Conservation (phyloP, 1,139 yeast species). For the Taiozyma onychis region DNA sequence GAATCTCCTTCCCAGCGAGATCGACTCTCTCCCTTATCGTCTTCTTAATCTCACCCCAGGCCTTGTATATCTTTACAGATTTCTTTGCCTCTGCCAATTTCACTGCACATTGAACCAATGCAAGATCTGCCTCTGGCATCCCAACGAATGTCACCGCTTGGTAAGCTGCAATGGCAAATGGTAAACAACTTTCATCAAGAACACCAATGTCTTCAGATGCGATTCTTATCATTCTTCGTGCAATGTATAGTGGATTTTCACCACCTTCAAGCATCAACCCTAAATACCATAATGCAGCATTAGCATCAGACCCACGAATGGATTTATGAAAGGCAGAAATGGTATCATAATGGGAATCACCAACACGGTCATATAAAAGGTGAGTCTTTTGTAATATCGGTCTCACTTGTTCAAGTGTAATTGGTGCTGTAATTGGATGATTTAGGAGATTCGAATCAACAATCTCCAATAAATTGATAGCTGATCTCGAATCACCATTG, state of each 20-base stretch:
- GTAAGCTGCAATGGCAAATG: constrained; percentile 81
- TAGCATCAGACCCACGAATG: constrained; percentile 79
- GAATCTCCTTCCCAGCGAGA: constrained; percentile 58
- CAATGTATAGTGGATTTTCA: constrained; percentile 89
- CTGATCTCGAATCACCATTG: constrained; percentile 86
- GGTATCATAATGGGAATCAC: constrained; percentile 91
- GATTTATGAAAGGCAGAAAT: constrained; percentile 94
- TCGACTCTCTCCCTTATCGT: constrained; percentile 52
- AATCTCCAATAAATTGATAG: constrained; percentile 69
- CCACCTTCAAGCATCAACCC: constrained; percentile 89
- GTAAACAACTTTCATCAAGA: constrained; percentile 75
- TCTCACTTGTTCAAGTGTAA: constrained; percentile 32
- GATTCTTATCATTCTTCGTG: constrained; percentile 85
- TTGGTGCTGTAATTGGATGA: neutral
- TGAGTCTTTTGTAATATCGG: constrained; percentile 44
- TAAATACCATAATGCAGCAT: constrained; percentile 83
- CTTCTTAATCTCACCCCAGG: constrained; percentile 60
- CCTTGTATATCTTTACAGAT: constrained; percentile 79
- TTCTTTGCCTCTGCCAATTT: constrained; percentile 82
- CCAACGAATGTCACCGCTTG: constrained; percentile 92
- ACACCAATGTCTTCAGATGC: constrained; percentile 90
- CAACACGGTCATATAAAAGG: constrained; percentile 75
- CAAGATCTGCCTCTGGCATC: constrained; percentile 90
- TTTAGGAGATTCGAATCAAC: constrained; percentile 33
- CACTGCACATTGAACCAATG: constrained; percentile 88